These are phyloP conservation scores for Eleusine indica DNA, from an alignment of 176 grass and related monocot species.

Conservation along the genomic window DNA sequence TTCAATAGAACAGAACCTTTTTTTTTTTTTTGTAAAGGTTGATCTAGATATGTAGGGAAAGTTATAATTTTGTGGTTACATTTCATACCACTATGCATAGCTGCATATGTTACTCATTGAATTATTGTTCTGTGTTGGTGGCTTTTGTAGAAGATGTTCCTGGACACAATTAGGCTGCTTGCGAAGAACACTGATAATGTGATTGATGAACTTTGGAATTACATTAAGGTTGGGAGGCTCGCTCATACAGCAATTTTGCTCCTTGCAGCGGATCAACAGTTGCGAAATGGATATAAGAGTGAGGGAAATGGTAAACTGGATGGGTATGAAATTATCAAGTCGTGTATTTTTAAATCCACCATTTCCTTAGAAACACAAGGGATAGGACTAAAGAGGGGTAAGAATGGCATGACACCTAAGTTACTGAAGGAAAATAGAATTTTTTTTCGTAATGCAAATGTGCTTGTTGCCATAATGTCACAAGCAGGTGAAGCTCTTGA, in stretches of 20 bases:
- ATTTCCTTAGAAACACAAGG: neutral
- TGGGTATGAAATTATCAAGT: too few species aligned
- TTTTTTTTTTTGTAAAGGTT: neutral
- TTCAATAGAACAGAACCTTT: neutral
- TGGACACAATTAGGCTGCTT: neutral
- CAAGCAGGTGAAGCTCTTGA: constrained; percentile 1
- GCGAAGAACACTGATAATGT: neutral
- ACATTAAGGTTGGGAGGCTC: neutral
- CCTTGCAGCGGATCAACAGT: too few species aligned
- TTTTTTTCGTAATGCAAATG: neutral
- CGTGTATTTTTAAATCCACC: neutral
- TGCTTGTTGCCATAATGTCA: neutral
- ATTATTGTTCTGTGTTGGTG: neutral
- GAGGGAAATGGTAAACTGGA: too few species aligned
- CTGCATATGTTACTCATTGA: neutral
- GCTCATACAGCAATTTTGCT: neutral
- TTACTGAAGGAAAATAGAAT: neutral
- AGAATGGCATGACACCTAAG: neutral
- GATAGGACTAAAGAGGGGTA: neutral
- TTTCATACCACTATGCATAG: neutral
- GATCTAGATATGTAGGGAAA: neutral
- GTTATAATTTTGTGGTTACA: neutral
- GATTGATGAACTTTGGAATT: constrained; percentile 10
- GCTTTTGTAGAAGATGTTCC: constrained; percentile 8
- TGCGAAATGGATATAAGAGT: too few species aligned